Evolutionary conservation across 768 basidiomycete species (phyloP).

Genomic region (Podaxis mareebaensis): DNA sequence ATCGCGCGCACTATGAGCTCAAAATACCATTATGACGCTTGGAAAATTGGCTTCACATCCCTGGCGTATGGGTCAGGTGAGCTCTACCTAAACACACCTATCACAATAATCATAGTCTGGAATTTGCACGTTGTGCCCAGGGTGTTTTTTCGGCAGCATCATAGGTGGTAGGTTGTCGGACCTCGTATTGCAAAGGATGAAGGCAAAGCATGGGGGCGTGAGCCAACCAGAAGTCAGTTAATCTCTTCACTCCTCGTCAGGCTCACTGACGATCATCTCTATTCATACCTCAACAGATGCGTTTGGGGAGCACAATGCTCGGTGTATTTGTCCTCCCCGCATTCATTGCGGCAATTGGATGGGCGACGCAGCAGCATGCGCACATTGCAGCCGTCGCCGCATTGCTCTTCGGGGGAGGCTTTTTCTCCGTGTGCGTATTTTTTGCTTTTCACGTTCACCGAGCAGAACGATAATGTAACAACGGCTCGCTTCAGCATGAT

Average conservation of each 20-base stretch:
- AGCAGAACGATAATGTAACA: neutral
- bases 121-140: conserved; percentile 17
- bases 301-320: conserved; percentile 59
- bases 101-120: neutral
- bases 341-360: conserved; percentile 18
- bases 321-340: conserved; percentile 21
- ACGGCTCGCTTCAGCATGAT: neutral
- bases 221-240: conserved; percentile 60
- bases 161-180: conserved; percentile 43
- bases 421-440: conserved; percentile 61
- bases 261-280: neutral
- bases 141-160: conserved; percentile 37
- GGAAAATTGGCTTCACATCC: conserved; percentile 71
- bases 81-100: conserved; percentile 1
- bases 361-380: conserved; percentile 64
- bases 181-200: conserved; percentile 33
- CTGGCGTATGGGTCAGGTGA: conserved; percentile 56
- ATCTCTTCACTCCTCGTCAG: neutral
- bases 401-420: conserved; percentile 70
- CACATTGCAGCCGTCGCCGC: conserved; percentile 69
- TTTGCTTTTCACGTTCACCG: neutral
- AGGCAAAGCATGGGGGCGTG: conserved; percentile 34
- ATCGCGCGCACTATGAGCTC: conserved; percentile 64
- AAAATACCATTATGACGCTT: conserved; percentile 63
- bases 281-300: conserved; percentile 50